These are phyloP conservation scores for Phytophthora tentaculata DNA, from an alignment of 352 stramenopile species.

Conservation along the genomic window DNA sequence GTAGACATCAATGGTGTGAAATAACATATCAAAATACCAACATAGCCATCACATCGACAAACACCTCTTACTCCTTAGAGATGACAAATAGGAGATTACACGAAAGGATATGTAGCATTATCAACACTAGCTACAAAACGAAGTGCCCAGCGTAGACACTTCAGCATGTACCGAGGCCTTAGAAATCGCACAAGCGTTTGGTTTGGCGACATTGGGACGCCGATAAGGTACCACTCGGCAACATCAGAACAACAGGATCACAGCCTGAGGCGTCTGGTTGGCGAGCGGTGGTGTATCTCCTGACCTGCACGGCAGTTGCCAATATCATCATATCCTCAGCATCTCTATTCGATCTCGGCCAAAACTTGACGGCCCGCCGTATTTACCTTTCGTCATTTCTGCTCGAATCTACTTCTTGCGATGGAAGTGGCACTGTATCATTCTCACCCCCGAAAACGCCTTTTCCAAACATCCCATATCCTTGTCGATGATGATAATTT, in stretches of 20 bases:
- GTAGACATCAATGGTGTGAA: not conserved
- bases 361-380: too few species aligned
- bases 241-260: not conserved
- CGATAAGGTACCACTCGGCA: not conserved
- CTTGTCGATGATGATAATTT: too few species aligned
- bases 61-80: not conserved
- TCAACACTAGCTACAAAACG: not conserved
- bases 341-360: too few species aligned
- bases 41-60: not conserved
- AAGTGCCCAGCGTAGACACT: not conserved
- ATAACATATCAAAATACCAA: not conserved
- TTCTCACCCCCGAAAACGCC: too few species aligned
- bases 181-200: not conserved
- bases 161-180: not conserved
- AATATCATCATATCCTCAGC: too few species aligned
- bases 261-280: not conserved
- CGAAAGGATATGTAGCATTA: not conserved
- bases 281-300: not conserved
- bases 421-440: too few species aligned
- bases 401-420: too few species aligned
- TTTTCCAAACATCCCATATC: too few species aligned
- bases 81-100: not conserved
- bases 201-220: not conserved
- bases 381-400: too few species aligned
- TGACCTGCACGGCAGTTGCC: not conserved